phyloP scores from a whole-genome alignment of 2,329 filamentous ascomycete genomes.

The Triangularia verruculosa region DNA sequence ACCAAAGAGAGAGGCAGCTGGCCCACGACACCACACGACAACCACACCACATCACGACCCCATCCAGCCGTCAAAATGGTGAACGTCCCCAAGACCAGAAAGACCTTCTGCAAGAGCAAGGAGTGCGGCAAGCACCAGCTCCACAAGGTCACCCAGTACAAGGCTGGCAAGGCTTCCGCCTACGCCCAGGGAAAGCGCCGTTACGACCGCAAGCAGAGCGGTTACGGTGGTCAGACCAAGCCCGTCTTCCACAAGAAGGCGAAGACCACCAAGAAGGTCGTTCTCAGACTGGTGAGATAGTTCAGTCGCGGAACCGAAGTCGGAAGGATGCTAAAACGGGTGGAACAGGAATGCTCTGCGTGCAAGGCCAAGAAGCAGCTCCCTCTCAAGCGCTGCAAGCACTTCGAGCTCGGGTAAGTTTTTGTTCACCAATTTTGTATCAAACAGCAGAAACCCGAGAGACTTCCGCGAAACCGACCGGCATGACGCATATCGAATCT shows the following conservation, averaged over 20 bases:
- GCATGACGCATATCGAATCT: conserved; percentile 5
- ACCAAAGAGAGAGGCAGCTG: conserved; percentile 15
- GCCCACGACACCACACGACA: conserved; percentile 26
- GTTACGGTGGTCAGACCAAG: conserved; percentile 99
- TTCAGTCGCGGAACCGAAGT: not conserved
- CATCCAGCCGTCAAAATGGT: conserved; percentile 49
- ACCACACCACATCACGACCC: conserved; percentile 28
- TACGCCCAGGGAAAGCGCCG: conserved; percentile 91
- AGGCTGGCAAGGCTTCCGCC: conserved; percentile 52
- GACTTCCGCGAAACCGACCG: conserved; percentile 17
- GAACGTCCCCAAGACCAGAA: conserved; percentile 84
- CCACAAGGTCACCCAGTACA: conserved; percentile 85
- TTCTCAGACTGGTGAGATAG: conserved; percentile 68
- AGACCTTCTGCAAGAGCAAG: conserved; percentile 85
- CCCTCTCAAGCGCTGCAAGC: conserved; percentile 99
- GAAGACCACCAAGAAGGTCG: conserved; percentile 99
- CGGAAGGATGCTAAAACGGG: conserved; percentile 20
- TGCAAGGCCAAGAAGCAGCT: conserved; percentile 99
- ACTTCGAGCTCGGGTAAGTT: conserved; percentile 97
- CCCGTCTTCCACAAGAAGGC: conserved; percentile 99
- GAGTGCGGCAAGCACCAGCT: conserved; percentile 76
- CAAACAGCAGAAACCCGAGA: conserved; percentile 8
- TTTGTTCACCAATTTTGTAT: not conserved
- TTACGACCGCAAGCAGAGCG: conserved; percentile 98
- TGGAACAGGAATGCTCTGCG: conserved; percentile 70